Evolutionary conservation across 2,329 filamentous ascomycete genomes (phyloP).

Genomic region (Podosphaera aphanis): DNA sequence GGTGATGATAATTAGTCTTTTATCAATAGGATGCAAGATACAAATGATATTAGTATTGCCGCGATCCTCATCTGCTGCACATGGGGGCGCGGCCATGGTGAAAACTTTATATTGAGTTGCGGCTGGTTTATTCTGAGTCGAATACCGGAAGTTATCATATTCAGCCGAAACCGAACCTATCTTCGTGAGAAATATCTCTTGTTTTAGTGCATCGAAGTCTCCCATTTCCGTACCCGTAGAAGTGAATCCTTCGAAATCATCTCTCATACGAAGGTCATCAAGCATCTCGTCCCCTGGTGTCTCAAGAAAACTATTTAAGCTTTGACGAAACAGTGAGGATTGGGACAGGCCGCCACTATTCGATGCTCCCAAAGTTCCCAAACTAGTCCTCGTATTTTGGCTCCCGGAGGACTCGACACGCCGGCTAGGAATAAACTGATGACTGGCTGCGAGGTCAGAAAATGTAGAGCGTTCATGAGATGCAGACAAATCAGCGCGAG

Average conservation of each 20-base stretch:
- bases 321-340: constrained; percentile 18
- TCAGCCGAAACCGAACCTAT: constrained; percentile 44
- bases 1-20: constrained; percentile 41
- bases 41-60: constrained; percentile 38
- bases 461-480: constrained; percentile 67
- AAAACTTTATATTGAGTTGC: constrained; percentile 38
- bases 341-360: constrained; percentile 9
- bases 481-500: constrained; percentile 64
- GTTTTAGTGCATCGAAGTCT: constrained; percentile 45
- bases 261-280: constrained; percentile 39
- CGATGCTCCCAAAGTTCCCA: constrained; percentile 18
- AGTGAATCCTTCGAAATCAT: constrained; percentile 43
- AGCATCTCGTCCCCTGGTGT: constrained; percentile 45
- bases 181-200: constrained; percentile 49
- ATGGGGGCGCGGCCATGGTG: constrained; percentile 36
- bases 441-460: constrained; percentile 34
- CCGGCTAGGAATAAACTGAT: constrained; percentile 20
- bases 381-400: constrained; percentile 37
- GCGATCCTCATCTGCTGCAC: constrained; percentile 27
- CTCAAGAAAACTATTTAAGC: constrained; percentile 39
- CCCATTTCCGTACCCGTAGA: constrained; percentile 51
- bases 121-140: constrained; percentile 28
- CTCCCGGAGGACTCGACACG: constrained; percentile 47
- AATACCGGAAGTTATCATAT: constrained; percentile 36
- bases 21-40: constrained; percentile 45